Base-by-base conservation (phyloP, 2,329 filamentous ascomycete genomes). In the Fusarium piperis region DNA sequence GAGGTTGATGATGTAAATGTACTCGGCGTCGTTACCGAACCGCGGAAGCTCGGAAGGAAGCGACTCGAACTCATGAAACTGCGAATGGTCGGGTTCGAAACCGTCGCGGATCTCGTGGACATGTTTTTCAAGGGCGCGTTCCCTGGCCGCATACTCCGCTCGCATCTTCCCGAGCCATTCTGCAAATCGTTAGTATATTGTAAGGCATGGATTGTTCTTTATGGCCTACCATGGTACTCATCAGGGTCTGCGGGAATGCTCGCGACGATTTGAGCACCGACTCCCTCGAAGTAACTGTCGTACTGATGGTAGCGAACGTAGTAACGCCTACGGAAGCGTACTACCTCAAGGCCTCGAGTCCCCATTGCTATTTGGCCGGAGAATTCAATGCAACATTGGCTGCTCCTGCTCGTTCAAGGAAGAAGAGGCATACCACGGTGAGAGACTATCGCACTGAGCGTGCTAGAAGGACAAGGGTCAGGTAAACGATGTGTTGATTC, bases 1-100 rank as follows among this genome's bases (percentile, higher is more conserved):
- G 23, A 74, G 60, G 30, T 73, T 62, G 36, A 61, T 61, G 56
- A 67, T 63, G 59, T 67, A 73, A n/a, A 30, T 56, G 56, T 32
- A 66, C 48, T 64, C 46, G 56, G 46, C 35, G 38, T 52, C 11
- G 39, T 20, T 12, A 53, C 74, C 56, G 16, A 72, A 44, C 55
- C 38, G 55, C 35, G 64, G 64, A 6, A 70, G 20, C 51, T 65
- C 58, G 11, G 58, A 39, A 11, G 67, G 63, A 15, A 67, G 61
- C 8, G n/a, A 18, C 11, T 3, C 35, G 33, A 61, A 61, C 15
- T 53, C 30, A 18, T 15, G 0, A 48, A 53, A 46, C 36, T 18
- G 15, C 16, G 44, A 20, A 18, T 26, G 33, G 32, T 60, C 38
- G 23, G 55, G 55, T 30, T 61, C 36, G 13, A 35, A 11, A 13